These are phyloP conservation scores for Aegilops umbellulata DNA, from an alignment of 176 grass and related monocot genomes.

Conservation along the genomic window DNA sequence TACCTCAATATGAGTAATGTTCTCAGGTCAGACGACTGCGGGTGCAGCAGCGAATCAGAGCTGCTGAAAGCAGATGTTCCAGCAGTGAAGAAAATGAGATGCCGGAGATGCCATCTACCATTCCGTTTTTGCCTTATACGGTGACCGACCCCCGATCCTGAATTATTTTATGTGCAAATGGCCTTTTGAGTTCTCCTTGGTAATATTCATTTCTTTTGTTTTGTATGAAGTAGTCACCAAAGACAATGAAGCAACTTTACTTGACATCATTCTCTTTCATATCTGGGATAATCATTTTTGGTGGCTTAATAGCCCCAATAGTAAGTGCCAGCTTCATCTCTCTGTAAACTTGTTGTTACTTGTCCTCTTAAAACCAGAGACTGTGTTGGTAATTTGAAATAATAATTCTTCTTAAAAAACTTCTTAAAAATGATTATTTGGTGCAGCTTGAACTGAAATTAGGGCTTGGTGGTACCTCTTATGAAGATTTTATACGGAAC, in stretches of 20 bases:
- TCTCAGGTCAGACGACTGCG: conserved; percentile 77
- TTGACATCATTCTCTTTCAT: conserved; percentile 78
- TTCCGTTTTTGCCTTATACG: conserved; percentile 88
- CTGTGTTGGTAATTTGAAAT: conserved; percentile 2
- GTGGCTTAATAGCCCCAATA: conserved; percentile 71
- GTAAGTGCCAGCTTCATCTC: conserved; percentile 50
- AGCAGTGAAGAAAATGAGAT: conserved; percentile 86
- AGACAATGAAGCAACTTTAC: conserved; percentile 97
- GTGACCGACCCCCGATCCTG: conserved; percentile 43
- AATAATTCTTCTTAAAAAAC: conserved; percentile 10
- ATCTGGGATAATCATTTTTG: conserved; percentile 87
- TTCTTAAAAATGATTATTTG: not conserved
- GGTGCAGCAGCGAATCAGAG: conserved; percentile 77
- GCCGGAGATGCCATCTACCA: conserved; percentile 82
- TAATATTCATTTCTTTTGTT: conserved; percentile 18
- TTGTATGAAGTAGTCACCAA: conserved; percentile 60
- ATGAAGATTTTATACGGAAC: conserved; percentile 87
- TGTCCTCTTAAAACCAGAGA: not conserved
- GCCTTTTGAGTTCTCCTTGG: not conserved
- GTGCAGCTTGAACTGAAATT: conserved; percentile 92
- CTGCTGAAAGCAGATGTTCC: conserved; percentile 52
- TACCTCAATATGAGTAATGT: not conserved
- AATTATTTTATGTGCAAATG: conserved; percentile 2
- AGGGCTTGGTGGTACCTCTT: conserved; percentile 85
- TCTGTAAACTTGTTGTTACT: not conserved